Percentiles rank a stretch among this genome's conserved stretches.
Conservation (phyloP, 148 eudicot species). For the Vaccinium darrowii region DNA sequence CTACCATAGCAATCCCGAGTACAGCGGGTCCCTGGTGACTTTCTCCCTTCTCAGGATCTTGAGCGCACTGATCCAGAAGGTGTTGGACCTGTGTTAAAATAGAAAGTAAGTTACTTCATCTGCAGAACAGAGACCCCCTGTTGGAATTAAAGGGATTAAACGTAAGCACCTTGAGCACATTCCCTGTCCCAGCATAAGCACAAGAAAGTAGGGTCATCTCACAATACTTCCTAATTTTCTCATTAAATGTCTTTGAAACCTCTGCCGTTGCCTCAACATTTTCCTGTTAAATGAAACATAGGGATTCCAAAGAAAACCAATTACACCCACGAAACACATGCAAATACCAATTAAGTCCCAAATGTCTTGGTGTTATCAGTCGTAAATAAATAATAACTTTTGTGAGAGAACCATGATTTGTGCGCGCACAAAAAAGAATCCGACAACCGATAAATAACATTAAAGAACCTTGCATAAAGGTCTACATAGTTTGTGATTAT, state of each 20-base stretch:
- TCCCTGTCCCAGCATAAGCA: conserved; percentile 99
- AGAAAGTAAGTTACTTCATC: neutral
- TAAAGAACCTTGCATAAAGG: neutral
- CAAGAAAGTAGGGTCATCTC: conserved; percentile 92
- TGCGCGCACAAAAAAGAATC: neutral
- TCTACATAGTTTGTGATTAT: neutral
- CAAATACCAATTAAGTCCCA: neutral
- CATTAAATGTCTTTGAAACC: conserved; percentile 86
- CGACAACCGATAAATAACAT: neutral
- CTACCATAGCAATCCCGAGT: conserved; percentile 91
- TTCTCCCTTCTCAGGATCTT: conserved; percentile 88
- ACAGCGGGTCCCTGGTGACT: conserved; percentile 95
- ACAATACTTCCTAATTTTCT: conserved; percentile 82
- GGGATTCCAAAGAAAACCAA: neutral
- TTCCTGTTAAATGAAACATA: conserved; percentile 46
- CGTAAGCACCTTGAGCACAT: conserved; percentile 75
- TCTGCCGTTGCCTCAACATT: conserved; percentile 89
- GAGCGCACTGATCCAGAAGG: conserved; percentile 83
- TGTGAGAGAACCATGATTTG: neutral
- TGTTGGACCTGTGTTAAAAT: conserved; percentile 69
- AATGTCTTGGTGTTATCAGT: neutral
- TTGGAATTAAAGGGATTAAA: conserved; percentile 8
- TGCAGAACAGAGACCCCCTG: neutral
- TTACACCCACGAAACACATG: too few species aligned
- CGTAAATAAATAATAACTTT: neutral